Conservation (phyloP, 2,329 filamentous ascomycete species). For the Cladosporium sp. region DNA sequence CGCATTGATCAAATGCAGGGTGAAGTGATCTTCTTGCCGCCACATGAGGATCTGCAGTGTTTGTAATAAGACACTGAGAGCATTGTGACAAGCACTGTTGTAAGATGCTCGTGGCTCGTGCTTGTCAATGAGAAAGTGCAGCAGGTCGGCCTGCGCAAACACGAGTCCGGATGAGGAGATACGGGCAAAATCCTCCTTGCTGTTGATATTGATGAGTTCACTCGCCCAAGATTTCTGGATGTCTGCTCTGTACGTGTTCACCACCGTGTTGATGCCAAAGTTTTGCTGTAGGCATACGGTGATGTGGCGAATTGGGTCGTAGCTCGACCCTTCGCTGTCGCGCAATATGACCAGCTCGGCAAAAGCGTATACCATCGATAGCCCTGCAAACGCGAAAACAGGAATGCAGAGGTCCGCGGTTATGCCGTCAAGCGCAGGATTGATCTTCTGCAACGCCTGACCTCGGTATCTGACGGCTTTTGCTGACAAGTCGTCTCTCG, state of each 20-base stretch:
- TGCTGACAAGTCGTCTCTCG: conserved; percentile 1
- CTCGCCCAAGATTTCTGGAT: conserved; percentile 8
- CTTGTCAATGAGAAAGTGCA: conserved; percentile 3
- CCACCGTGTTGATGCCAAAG: conserved; percentile 10
- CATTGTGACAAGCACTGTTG: conserved; percentile 11
- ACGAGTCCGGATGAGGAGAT: conserved; percentile 5
- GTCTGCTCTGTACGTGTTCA: conserved; percentile 4
- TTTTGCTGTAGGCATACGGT: conserved; percentile 11
- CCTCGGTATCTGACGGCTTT: conserved; percentile 5
- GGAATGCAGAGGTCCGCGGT: conserved; percentile 10
- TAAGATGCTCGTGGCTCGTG: conserved; percentile 8
- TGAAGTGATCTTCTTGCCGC: conserved; percentile 13
- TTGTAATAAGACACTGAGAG: background rate
- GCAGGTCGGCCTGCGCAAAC: background rate
- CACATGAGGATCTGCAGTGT: conserved; percentile 15
- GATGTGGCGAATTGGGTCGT: conserved; percentile 4
- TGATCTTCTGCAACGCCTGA: background rate
- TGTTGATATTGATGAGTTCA: conserved; percentile 15
- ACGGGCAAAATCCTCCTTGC: conserved; percentile 6
- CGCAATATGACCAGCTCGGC: conserved; percentile 1
- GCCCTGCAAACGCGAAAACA: conserved; percentile 13
- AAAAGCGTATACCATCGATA: conserved; percentile 13
- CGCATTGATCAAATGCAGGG: conserved; percentile 10
- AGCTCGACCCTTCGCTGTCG: background rate
- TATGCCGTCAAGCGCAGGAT: conserved; percentile 1